Evolutionary conservation across 2,329 filamentous ascomycete species (phyloP).

Genomic region (Westerdykella sp.): DNA sequence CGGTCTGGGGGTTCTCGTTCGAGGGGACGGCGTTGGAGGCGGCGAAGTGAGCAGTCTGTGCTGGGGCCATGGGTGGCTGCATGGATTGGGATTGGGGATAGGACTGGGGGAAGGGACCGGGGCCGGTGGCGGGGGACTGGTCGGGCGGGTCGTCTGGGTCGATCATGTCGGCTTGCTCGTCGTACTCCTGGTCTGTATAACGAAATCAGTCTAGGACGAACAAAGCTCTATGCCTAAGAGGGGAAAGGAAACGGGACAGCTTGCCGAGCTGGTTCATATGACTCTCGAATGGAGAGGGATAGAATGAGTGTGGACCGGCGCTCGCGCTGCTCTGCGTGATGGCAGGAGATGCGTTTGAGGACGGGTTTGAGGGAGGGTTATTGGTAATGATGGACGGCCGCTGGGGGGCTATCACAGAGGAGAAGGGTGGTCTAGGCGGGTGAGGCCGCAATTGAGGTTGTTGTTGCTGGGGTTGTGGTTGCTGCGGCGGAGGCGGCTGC

Average conservation of each 20-base stretch:
- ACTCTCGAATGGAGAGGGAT: constrained; percentile 82
- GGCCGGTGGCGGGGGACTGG: constrained; percentile 54
- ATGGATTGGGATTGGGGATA: constrained; percentile 45
- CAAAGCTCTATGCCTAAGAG: constrained; percentile 52
- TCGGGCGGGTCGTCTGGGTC: constrained; percentile 66
- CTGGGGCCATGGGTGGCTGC: constrained; percentile 34
- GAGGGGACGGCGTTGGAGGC: constrained; percentile 28
- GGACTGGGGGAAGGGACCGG: constrained; percentile 58
- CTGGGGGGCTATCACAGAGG: constrained; percentile 39
- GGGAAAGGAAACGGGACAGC: constrained; percentile 52
- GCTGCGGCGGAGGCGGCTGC: constrained; percentile 35
- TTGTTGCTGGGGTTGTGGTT: constrained; percentile 35
- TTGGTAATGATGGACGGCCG: constrained; percentile 34
- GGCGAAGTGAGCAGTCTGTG: constrained; percentile 28
- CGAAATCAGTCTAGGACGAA: constrained; percentile 62
- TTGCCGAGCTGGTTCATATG: constrained; percentile 95
- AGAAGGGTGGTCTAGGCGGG: constrained; percentile 44
- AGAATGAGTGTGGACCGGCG: constrained; percentile 53
- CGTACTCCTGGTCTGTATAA: constrained; percentile 91
- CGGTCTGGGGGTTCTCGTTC: constrained; percentile 18
- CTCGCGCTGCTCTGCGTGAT: constrained; percentile 32
- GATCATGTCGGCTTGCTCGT: constrained; percentile 80
- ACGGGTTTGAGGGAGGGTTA: constrained; percentile 30
- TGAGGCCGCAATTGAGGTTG: constrained; percentile 42
- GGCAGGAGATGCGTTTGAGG: constrained; percentile 33